Conservation (phyloP, 139 green algal species). For the Spirogloea muscicola region DNA sequence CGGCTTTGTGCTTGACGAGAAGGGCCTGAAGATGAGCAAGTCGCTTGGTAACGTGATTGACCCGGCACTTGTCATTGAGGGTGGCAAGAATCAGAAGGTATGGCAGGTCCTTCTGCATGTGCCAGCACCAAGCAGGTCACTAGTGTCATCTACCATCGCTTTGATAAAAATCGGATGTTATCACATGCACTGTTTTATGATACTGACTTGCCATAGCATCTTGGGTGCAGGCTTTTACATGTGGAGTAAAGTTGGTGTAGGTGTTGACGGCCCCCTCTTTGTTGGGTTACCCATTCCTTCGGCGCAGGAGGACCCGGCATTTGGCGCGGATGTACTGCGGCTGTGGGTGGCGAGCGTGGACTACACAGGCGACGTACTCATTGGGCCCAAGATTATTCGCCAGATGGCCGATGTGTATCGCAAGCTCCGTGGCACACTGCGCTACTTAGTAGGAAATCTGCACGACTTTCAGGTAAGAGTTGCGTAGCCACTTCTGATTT, state of each 20-base stretch:
- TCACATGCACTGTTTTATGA: too few species aligned
- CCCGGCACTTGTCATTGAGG: constrained; percentile 71
- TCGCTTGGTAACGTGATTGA: constrained; percentile 92
- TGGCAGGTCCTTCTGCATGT: not conserved
- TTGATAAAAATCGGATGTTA: too few species aligned
- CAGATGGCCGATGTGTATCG: constrained; percentile 91
- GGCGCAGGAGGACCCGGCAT: constrained; percentile 46
- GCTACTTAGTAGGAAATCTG: constrained; percentile 95
- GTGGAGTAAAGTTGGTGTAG: too few species aligned
- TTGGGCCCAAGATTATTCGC: constrained; percentile 52
- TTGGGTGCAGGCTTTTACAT: too few species aligned
- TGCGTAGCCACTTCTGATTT: too few species aligned
- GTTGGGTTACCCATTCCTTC: too few species aligned
- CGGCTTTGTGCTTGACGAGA: constrained; percentile 87
- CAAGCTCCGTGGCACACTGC: constrained; percentile 84
- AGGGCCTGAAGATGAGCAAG: constrained; percentile 91
- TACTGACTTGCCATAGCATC: too few species aligned
- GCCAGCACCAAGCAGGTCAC: too few species aligned
- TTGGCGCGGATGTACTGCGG: constrained; percentile 63
- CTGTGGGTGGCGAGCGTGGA: constrained; percentile 95
- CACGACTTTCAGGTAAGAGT: constrained; percentile 49
- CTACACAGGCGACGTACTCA: constrained; percentile 88
- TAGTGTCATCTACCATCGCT: too few species aligned
- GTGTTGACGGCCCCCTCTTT: too few species aligned
- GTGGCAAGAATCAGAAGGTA: constrained; percentile 84